These are phyloP conservation scores for Thelonectria blattea DNA, from an alignment of 2,329 filamentous ascomycete genomes.

Conservation along the genomic window DNA sequence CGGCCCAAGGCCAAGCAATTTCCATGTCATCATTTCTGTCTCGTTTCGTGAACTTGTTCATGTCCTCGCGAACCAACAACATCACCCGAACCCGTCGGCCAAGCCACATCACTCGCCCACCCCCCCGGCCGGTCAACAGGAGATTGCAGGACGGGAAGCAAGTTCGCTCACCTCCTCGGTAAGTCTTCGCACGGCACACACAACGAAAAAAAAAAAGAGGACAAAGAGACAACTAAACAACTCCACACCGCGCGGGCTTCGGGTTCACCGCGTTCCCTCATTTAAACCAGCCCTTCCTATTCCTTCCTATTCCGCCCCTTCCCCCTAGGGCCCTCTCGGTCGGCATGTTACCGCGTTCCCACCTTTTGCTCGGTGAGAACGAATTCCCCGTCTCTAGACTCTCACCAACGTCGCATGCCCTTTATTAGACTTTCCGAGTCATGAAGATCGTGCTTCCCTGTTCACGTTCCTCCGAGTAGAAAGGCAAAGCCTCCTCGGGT, in stretches of 20 bases:
- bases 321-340: no score
- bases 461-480: neutral
- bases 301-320: no score
- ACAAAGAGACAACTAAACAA: no score
- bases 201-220: neutral
- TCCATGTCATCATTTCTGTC: neutral
- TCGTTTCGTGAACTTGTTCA: neutral
- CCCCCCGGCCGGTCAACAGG: constrained; percentile 14
- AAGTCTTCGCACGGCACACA: constrained; percentile 7
- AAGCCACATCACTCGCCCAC: neutral
- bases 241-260: no score
- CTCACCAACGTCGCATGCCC: neutral
- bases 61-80: neutral
- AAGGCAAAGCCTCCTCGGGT: no score
- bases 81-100: no score
- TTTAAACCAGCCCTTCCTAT: no score
- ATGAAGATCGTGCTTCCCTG: constrained; percentile 6
- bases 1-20: neutral
- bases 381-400: neutral
- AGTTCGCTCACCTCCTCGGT: neutral
- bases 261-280: no score
- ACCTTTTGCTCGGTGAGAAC: neutral
- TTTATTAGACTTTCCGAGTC: constrained; percentile 18
- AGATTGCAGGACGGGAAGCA: constrained; percentile 31
- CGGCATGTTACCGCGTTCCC: no score